Base-by-base conservation (phyloP, 305 asterid genomes). In the Stenogyne calaminthoides region DNA sequence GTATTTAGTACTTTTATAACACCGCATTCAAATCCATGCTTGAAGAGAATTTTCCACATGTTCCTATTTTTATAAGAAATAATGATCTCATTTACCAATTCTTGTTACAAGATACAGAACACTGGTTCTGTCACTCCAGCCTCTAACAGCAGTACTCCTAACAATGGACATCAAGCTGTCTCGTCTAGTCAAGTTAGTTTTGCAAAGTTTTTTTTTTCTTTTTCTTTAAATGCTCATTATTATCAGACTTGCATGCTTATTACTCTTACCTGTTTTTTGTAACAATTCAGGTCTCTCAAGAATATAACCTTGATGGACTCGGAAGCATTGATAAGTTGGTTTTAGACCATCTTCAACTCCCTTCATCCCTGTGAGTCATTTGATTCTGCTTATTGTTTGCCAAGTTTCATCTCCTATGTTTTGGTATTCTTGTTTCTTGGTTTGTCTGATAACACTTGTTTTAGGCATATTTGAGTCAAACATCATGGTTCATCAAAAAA, bases 301-400 rank as follows among this genome's bases (percentile, higher is more conserved):
- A 85, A 22, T 72, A 85, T 80, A 84, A 80, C 81, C 18, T 81
- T 77, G 93, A 91, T 82, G 97, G 95, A 59, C 90, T 84, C 32
- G 88, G 87, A 64, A 86, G 70, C 83, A 82, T 88, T 18, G 94
- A 92, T 58, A 87, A 85, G 82, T 84, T 69, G 91, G 86, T 90
- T 74, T 61, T 86, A 40, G 96, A 88, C 67, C 84, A 80, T 82
- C 85, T 94, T 81, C 86, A 87, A 64, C 89, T 74, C 55, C 88
- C 97, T 52, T 76, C 91, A 42, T 82, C 86, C 71, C 68, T 80
- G 97, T 91, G 84, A 88, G 96, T 78, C 47, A 56, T 42, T 52
- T 58, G 67, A 49, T 42, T 34, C 64, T 63, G n/a, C n/a, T 14
- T 29, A 10, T 3, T 51, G 18, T 27, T 49, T 46, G 19, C 19